A percentile compares a stretch with the other conserved stretches of the same genome.
Conservation (phyloP, 202 grass and related monocot species). For the Zizania palustris region DNA sequence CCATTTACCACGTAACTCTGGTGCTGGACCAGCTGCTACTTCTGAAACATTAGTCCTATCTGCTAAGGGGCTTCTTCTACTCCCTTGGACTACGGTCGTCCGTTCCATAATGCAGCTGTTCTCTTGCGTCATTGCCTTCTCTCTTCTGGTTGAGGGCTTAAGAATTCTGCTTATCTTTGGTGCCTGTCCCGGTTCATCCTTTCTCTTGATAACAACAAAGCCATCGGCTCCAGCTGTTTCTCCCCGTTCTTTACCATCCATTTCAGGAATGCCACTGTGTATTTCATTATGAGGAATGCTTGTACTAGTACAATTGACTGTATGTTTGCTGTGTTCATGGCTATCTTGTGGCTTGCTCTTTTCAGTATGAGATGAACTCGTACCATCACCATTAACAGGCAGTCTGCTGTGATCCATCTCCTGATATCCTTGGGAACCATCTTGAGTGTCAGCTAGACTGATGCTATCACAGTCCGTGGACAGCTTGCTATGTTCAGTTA, state of each 20-base stretch:
- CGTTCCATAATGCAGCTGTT: background rate
- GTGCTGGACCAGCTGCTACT: conserved; percentile 5
- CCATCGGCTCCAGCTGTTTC: conserved; percentile 39
- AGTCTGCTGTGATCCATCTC: background rate
- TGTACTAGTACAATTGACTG: background rate
- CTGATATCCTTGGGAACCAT: background rate
- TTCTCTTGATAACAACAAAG: conserved; percentile 55
- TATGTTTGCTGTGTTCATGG: background rate
- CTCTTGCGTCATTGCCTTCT: conserved; percentile 15
- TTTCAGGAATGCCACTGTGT: background rate
- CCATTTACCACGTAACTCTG: conserved; percentile 62
- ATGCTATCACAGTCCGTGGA: conserved; percentile 1
- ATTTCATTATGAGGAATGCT: no score
- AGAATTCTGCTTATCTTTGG: background rate
- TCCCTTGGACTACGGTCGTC: conserved; percentile 20
- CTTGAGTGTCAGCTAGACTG: conserved; percentile 35
- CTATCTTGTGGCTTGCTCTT: background rate
- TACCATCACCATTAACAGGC: background rate
- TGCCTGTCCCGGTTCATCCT: conserved; percentile 10
- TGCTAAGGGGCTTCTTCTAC: conserved; percentile 43
- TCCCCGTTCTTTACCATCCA: conserved; percentile 2
- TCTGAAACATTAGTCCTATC: conserved; percentile 47
- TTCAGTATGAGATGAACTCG: conserved; percentile 21
- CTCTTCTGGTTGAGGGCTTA: background rate
- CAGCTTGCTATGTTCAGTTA: background rate